A percentile compares a stretch with the other conserved stretches of the same genome.
Conservation (phyloP, 148 eudicot species). For the Rhododendron williamsianum region DNA sequence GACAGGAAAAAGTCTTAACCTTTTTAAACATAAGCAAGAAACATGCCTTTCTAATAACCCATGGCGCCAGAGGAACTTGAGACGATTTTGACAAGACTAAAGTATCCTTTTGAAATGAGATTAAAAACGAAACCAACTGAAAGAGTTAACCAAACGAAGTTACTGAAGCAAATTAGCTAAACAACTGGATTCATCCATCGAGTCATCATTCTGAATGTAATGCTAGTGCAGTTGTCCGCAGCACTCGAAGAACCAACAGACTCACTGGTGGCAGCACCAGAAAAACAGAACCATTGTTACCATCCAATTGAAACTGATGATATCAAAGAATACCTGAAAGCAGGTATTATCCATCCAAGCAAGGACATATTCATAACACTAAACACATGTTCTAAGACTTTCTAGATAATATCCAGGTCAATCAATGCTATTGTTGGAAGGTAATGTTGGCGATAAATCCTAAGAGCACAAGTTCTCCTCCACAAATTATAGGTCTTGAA, state of each 20-base stretch:
- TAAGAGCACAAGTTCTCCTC: neutral
- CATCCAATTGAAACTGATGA: neutral
- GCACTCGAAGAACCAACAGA: slow-evolving; percentile 2
- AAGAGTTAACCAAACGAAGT: neutral
- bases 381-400: neutral
- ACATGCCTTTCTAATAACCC: neutral
- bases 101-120: slow-evolving; percentile 1
- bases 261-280: neutral
- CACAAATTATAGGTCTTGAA: neutral
- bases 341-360: slow-evolving; percentile 6
- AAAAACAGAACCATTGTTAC: neutral
- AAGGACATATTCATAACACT: neutral
- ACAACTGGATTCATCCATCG: neutral
- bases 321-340: neutral
- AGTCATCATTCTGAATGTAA: neutral
- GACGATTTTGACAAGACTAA: neutral
- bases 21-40: neutral
- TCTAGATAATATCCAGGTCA: neutral
- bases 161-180: neutral
- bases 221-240: neutral
- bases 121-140: neutral
- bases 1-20: neutral
- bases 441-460: neutral
- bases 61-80: neutral
- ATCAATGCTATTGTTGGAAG: neutral